A percentile compares a stretch with the other conserved stretches of the same genome.
These are phyloP conservation scores for Dothideomycetes sp. DNA, from an alignment of 2,329 filamentous ascomycete species.

Conservation along the genomic window DNA sequence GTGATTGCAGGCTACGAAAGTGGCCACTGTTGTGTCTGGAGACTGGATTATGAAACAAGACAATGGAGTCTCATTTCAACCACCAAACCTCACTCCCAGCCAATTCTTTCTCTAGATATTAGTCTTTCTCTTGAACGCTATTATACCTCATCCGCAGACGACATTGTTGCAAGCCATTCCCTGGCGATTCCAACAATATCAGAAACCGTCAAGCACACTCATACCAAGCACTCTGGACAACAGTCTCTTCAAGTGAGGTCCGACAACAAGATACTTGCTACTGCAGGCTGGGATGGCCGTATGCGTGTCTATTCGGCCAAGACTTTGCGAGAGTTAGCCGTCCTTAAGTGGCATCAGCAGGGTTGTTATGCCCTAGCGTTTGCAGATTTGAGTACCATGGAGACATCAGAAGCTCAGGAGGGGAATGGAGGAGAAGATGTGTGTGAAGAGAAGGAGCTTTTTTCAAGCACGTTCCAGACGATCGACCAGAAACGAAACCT, in stretches of 20 bases:
- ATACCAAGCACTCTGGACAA: constrained; percentile 86
- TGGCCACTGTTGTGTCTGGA: constrained; percentile 54
- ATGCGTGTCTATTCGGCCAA: constrained; percentile 73
- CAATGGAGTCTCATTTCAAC: constrained; percentile 53
- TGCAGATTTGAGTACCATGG: constrained; percentile 35
- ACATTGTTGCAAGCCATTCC: constrained; percentile 66
- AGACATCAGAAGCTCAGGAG: neutral
- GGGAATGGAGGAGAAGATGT: neutral
- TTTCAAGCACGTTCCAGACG: neutral
- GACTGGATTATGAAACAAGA: constrained; percentile 34
- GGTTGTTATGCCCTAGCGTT: constrained; percentile 79
- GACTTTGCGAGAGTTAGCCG: constrained; percentile 76
- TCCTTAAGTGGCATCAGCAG: constrained; percentile 87
- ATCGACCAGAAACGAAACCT: constrained; percentile 48
- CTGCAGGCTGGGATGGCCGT: constrained; percentile 83
- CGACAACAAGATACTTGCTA: constrained; percentile 77
- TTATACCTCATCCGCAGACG: constrained; percentile 75
- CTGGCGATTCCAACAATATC: constrained; percentile 30
- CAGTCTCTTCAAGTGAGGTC: constrained; percentile 69
- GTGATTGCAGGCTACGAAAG: constrained; percentile 78
- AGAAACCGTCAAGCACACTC: constrained; percentile 29
- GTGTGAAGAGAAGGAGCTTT: neutral
- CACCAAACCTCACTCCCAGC: constrained; percentile 63
- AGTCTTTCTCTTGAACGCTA: constrained; percentile 46
- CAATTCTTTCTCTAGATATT: constrained; percentile 57